These are phyloP conservation scores for Fraxinus paxiana DNA, from an alignment of 305 asterid species.

Conservation along the genomic window DNA sequence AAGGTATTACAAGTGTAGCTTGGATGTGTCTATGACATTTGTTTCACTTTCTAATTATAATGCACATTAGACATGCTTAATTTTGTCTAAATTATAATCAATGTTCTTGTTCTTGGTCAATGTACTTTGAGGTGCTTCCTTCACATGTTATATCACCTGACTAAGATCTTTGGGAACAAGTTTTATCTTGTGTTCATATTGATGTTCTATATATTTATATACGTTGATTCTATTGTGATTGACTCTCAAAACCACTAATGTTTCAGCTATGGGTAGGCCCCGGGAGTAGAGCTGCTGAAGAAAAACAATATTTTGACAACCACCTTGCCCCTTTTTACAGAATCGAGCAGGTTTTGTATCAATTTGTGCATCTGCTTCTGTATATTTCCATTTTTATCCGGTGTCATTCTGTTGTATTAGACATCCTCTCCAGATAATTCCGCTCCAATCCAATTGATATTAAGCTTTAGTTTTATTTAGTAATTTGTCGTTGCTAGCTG, in stretches of 20 bases:
- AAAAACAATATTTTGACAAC: constrained; percentile 81
- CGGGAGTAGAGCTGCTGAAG: constrained; percentile 96
- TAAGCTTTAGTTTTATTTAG: neutral
- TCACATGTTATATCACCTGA: neutral
- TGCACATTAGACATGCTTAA: neutral
- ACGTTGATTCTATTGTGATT: neutral
- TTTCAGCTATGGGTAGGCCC: constrained; percentile 98
- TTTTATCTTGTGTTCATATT: neutral
- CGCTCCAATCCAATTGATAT: neutral
- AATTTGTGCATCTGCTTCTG: neutral
- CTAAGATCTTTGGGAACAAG: neutral
- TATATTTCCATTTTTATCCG: neutral
- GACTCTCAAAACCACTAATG: neutral
- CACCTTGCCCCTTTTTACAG: constrained; percentile 97
- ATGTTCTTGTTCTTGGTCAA: neutral
- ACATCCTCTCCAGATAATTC: neutral
- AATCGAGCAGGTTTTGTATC: constrained; percentile 77
- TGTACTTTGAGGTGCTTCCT: neutral
- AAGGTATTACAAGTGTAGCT: constrained; percentile 47
- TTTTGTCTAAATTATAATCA: neutral
- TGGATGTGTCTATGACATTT: neutral
- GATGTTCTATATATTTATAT: neutral
- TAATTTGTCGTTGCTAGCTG: neutral
- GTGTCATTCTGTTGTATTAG: neutral
- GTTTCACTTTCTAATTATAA: neutral